Base-by-base conservation (phyloP, 768 basidiomycete genomes). In the Kwoniella bestiolae region DNA sequence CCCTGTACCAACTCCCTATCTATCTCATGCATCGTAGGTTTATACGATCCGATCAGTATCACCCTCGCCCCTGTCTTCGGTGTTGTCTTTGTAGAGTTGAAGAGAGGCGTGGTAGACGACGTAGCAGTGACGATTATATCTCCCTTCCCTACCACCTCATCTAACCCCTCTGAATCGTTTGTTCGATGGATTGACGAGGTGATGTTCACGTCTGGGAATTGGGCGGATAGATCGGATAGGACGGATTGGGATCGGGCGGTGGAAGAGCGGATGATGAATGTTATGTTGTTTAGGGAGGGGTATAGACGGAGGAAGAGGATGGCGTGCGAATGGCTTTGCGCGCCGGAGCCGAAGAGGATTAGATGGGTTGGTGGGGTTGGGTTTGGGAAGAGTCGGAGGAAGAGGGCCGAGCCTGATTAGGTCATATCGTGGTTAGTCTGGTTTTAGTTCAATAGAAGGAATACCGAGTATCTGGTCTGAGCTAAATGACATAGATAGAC, bases 11-110 rank as follows among this genome's bases (percentile, higher is more conserved):
- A 83, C 0, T 80, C 82, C 0, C 72, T 77, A 28, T 90, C 87
- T 6, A 92, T 86, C 76, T 95, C 92, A 46, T 84, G 85, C 93
- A 94, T 95, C 2, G 81, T 74, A 1, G 90, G 90, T 18, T 84
- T 93, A 74, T 91, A 94, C 61, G 90, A 91, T 5, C 92, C 92
- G 28, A 92, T 86, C 2, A 94, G 82, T 61, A 91, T 86, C 34
- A 94, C 71, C 69, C 91, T 90, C 0, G 89, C 84, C 0, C 87
- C 87, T 1, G 84, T 77, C 45, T 52, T 59, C 9, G 63, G 63
- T 18, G 35, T 45, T 11, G 92, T 86, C 84, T 87, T 88, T 0
- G 83, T 74, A 0, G 87, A 86, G 2, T 87, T 86, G 78, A 94
- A 91, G 2, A 94, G 85, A 1, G 92, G 88, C 2, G 60, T 66